These are phyloP conservation scores for Mycena capillaripes DNA, from an alignment of 768 basidiomycete genomes.

Conservation along the genomic window DNA sequence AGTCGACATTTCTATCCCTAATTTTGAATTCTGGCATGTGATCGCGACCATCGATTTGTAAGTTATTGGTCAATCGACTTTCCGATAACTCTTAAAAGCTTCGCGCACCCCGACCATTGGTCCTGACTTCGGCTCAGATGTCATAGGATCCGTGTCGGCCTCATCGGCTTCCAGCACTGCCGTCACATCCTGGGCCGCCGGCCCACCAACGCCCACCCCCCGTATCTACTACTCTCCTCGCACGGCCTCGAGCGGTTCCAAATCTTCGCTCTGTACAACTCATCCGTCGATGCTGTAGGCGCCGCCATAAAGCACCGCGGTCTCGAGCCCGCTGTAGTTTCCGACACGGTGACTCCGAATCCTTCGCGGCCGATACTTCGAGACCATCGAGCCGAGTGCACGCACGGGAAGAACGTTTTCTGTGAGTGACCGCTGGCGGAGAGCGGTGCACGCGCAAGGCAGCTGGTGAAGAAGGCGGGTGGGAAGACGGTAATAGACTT, in stretches of 20 bases:
- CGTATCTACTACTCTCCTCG: slow-evolving; percentile 25
- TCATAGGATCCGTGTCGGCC: slow-evolving; percentile 27
- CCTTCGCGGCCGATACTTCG: slow-evolving; percentile 23
- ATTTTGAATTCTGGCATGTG: too few relatives aligned
- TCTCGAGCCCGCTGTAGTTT: neutral
- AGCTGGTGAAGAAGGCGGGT: slow-evolving; percentile 31
- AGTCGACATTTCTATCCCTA: too few relatives aligned
- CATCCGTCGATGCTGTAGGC: neutral
- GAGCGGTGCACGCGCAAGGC: slow-evolving; percentile 25
- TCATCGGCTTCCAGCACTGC: slow-evolving; percentile 31
- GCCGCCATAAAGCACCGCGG: neutral
- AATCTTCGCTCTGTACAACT: slow-evolving; percentile 29
- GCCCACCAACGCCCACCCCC: slow-evolving; percentile 18
- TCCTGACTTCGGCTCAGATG: too few relatives aligned
- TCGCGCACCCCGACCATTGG: too few relatives aligned
- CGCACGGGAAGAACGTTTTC: slow-evolving; percentile 31
- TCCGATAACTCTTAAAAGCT: too few relatives aligned
- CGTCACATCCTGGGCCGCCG: slow-evolving; percentile 26
- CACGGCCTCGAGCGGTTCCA: slow-evolving; percentile 19
- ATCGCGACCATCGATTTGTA: too few relatives aligned
- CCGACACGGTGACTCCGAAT: slow-evolving; percentile 12
- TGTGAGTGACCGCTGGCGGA: slow-evolving; percentile 45
- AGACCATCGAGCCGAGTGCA: slow-evolving; percentile 8
- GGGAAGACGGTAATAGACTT: slow-evolving; percentile 38
- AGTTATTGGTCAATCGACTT: too few relatives aligned